Percentiles rank a stretch among this genome's conserved stretches.
Conservation (phyloP, 2,329 filamentous ascomycete genomes). For the Zasmidium citrigriseum region DNA sequence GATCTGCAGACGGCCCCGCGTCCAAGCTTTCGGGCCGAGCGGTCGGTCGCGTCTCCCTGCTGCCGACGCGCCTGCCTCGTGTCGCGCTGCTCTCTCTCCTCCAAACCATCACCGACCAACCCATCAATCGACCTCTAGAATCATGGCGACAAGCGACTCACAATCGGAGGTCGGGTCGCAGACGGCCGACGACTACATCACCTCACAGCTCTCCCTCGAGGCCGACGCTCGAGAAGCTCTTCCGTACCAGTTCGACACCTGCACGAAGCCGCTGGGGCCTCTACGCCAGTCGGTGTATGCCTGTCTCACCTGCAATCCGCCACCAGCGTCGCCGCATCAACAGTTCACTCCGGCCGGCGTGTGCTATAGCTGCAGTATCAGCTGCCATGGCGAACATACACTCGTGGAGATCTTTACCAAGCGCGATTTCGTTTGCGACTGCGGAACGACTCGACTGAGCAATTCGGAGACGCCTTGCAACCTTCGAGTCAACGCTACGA, state of each 20-base stretch:
- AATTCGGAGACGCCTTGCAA: slow-evolving; percentile 67
- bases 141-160: not conserved
- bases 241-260: slow-evolving; percentile 92
- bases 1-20: too few species aligned
- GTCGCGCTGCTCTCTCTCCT: too few species aligned
- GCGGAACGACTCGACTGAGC: slow-evolving; percentile 80
- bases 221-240: slow-evolving; percentile 92
- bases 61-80: too few species aligned
- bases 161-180: slow-evolving; percentile 43
- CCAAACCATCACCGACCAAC: too few species aligned
- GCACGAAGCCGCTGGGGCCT: slow-evolving; percentile 85
- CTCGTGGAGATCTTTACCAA: slow-evolving; percentile 96
- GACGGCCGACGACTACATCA: slow-evolving; percentile 70
- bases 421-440: slow-evolving; percentile 94
- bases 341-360: slow-evolving; percentile 75
- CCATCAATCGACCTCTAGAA: too few species aligned
- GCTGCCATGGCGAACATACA: slow-evolving; percentile 92
- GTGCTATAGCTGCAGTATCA: slow-evolving; percentile 95
- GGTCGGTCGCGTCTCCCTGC: too few species aligned
- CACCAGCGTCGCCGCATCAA: slow-evolving; percentile 63
- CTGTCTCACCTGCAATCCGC: slow-evolving; percentile 89
- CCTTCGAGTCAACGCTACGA: slow-evolving; percentile 70
- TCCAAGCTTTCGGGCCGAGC: too few species aligned
- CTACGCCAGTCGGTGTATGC: slow-evolving; percentile 88
- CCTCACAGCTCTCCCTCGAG: slow-evolving; percentile 85